phyloP scores from a whole-genome alignment of 768 basidiomycete genomes.

The Pleurotus citrinopileatus region DNA sequence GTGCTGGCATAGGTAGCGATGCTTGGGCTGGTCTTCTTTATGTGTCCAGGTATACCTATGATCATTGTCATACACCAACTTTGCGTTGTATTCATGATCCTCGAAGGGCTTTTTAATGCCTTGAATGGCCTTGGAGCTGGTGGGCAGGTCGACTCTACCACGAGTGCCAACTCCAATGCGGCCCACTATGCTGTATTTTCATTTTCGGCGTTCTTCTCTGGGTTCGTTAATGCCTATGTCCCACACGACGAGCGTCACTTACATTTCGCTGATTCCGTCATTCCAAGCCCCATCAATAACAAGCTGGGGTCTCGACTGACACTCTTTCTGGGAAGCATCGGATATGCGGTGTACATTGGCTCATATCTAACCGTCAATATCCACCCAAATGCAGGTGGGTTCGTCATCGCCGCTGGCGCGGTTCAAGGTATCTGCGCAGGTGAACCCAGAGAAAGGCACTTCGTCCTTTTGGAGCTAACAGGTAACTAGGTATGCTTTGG shows the following conservation, averaged over 20 bases:
- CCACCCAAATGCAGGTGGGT: conserved; percentile 54
- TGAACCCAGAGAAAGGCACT: conserved; percentile 46
- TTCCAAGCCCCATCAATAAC: conserved; percentile 51
- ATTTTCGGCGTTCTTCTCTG: conserved; percentile 36
- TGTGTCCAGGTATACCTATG: conserved; percentile 47
- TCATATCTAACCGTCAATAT: conserved; percentile 51
- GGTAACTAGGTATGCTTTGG: conserved; percentile 57
- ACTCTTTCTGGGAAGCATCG: conserved; percentile 69
- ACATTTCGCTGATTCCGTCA: neutral
- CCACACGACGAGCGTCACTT: neutral
- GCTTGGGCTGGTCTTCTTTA: conserved; percentile 71
- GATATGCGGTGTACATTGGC: conserved; percentile 74
- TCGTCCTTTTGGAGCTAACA: neutral
- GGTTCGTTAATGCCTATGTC: conserved; percentile 20
- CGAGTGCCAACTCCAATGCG: conserved; percentile 66
- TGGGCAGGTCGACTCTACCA: conserved; percentile 65
- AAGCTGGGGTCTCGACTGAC: conserved; percentile 71
- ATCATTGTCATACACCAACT: neutral
- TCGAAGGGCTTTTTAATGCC: conserved; percentile 73
- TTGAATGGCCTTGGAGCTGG: conserved; percentile 78
- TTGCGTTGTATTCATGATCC: neutral
- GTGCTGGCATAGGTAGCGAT: too few species aligned
- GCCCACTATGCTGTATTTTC: conserved; percentile 62
- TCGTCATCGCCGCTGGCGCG: conserved; percentile 71
- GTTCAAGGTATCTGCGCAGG: conserved; percentile 70